Base-by-base conservation (phyloP, 169 alveolate genomes). In the Cryptosporidium parvum region DNA sequence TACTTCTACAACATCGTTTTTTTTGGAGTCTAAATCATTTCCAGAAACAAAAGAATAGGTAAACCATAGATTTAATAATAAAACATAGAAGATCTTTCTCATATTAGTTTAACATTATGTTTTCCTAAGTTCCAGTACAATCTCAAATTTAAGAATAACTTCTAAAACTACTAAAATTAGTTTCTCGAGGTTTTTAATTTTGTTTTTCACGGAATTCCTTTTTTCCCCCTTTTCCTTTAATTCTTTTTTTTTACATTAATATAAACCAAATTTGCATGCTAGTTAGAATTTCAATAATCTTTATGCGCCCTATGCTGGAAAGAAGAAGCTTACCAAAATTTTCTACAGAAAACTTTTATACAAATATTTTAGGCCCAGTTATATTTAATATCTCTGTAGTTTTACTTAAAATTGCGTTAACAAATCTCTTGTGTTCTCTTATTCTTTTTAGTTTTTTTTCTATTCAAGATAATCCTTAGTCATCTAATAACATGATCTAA, bases 401-500 rank as follows among this genome's bases (percentile, higher is more conserved):
- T 48, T 16, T 14, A 44, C n/a, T 48, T 48, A 16, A 48, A 48
- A 48, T 16, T 21, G 18, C 21, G 2, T 14, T 21, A 48, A 14
- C 21, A 1, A 14, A 42, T 0, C 56, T 12, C 53, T 45, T 45
- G 1, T 48, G 21, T 26, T 56, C 2, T 9, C 35, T 56, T 23
- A 9, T n/a, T 56, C 6, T 8, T 1, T 21, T 26, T 56, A 10
- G 2, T 5, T 56, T 56, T 56, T 26, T 12, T 21, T 4, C 10
- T n/a, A 56, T 26, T 26, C 26, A 56, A 56, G 3, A 56, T 10
- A 12, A 21, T 56, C 1, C n/a, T 10, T 26, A 9, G 67, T 56
- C 67, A 56, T 56, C 67, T 56, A 56, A 56, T 56, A 56, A 56
- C 67, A 56, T 56, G 35, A 26, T 56, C 37, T n/a, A 21, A 8